These are phyloP conservation scores for Immersiporthe knoxdaviesiana DNA, from an alignment of 2,329 filamentous ascomycete genomes.

Conservation along the genomic window DNA sequence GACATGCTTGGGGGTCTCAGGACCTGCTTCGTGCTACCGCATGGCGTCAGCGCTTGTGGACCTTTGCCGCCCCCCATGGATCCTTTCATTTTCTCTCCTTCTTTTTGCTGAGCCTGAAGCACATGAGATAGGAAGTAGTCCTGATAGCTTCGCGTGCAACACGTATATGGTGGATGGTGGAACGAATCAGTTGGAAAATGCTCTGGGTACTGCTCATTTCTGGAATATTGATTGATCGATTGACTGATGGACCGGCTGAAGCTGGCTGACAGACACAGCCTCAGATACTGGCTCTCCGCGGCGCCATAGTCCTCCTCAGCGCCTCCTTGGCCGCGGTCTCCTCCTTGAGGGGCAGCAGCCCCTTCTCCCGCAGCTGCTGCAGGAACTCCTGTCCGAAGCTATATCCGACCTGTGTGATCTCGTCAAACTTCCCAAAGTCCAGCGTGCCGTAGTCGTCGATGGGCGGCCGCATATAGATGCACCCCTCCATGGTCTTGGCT, in stretches of 20 bases:
- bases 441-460: slow-evolving; percentile 92
- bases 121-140: background rate
- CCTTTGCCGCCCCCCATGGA: background rate
- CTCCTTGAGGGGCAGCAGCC: slow-evolving; percentile 70
- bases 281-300: slow-evolving; percentile 75
- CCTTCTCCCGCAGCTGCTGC: slow-evolving; percentile 74
- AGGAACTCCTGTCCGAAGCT: slow-evolving; percentile 82
- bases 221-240: background rate
- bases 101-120: background rate
- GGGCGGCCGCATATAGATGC: slow-evolving; percentile 94
- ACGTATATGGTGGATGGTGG: background rate
- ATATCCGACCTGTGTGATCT: slow-evolving; percentile 91
- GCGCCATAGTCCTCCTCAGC: slow-evolving; percentile 77
- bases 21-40: slow-evolving; percentile 23
- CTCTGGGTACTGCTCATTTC: background rate
- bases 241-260: background rate
- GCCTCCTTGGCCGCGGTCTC: slow-evolving; percentile 79
- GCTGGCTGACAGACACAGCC: background rate
- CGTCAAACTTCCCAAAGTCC: slow-evolving; percentile 97
- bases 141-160: background rate
- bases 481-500: slow-evolving; percentile 88
- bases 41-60: slow-evolving; percentile 18
- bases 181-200: background rate
- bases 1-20: slow-evolving; percentile 12
- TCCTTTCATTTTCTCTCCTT: too few species aligned